Evolutionary conservation across 140 eudicot genomes (phyloP), one percentile per base, ranked within the genome.

Genomic region (Oenanthe javanica): DNA sequence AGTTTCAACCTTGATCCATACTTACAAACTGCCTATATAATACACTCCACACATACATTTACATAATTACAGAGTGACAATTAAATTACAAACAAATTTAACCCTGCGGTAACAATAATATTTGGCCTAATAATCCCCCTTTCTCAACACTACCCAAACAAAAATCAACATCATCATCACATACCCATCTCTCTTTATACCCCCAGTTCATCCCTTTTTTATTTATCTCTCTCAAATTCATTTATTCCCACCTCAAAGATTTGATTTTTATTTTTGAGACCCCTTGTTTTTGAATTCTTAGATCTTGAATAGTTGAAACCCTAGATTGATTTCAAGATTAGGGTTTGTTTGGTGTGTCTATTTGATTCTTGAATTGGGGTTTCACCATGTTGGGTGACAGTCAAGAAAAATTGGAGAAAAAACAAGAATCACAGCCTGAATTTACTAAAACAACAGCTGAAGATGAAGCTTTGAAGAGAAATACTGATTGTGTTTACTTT

Each of bases 401-500:
- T 75, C 79, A 73, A 52, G 74, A 82, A 13, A 51, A 76, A 73
- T 80, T 77, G 31, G 81, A 21, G 66, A 81, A 73, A 14, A 80
- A 77, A n/a, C n/a, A 77, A 3, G 27, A 82, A 31, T 14, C 82
- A n/a, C 19, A 78, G 19, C n/a, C 80, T 36, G 69, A 80, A 15
- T 19, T 52, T 10, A 46, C 80, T 11, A 66, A 7, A 54, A 43
- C 64, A 31, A 45, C 84, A 64, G 86, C 87, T 57, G 90, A 85
- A 76, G 93, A 89, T 14, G 93, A 89, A 72, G 83, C 85, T 12
- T 45, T 87, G 87, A 89, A 87, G 81, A 75, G 86, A 19, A 87
- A 87, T 81, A 89, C 93, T 13, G 93, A 89, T 81, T 89, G 93
- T 50, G 90, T 89, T 73, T 89, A 89, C 82, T 89, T 87, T 77